Percentiles rank a stretch among this genome's conserved stretches.
These are phyloP conservation scores for Plasmodium reichenowi DNA, from an alignment of 169 alveolate genomes.

Conservation along the genomic window DNA sequence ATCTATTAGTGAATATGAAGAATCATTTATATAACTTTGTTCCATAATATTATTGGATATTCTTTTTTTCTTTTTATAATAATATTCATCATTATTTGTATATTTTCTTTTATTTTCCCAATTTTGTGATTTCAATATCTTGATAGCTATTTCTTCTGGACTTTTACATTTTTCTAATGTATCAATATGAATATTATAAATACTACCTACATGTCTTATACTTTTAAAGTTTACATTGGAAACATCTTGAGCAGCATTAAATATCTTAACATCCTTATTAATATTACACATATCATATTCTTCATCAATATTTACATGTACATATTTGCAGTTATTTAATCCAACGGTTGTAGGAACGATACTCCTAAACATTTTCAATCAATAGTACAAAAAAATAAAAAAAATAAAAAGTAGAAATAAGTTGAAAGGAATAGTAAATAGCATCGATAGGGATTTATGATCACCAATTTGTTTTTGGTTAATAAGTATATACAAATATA, in stretches of 20 bases:
- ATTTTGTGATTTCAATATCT: conserved; percentile 55
- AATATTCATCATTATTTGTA: conserved; percentile 23
- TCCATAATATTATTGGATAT: conserved; percentile 5
- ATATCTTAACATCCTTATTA: background rate
- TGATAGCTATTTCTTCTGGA: conserved; percentile 69
- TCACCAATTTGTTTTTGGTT: too few species aligned
- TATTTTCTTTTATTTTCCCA: conserved; percentile 72
- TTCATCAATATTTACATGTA: conserved; percentile 74
- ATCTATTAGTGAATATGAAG: background rate
- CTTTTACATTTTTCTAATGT: conserved; percentile 34
- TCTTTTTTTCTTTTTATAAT: conserved; percentile 37
- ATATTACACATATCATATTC: conserved; percentile 6
- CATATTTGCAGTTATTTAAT: conserved; percentile 54
- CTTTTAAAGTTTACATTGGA: background rate
- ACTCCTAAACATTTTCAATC: conserved; percentile 61
- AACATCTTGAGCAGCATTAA: background rate
- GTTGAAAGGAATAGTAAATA: too few species aligned
- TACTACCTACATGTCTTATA: conserved; percentile 12
- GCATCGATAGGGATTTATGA: too few species aligned
- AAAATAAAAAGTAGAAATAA: background rate
- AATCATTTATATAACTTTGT: background rate
- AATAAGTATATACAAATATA: too few species aligned
- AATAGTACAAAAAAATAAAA: background rate
- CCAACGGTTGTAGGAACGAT: conserved; percentile 71
- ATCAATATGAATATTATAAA: conserved; percentile 28